A percentile compares a stretch with the other conserved stretches of the same genome.
Conservation (phyloP, 306 rosid species). For the Castanospermum australe region DNA sequence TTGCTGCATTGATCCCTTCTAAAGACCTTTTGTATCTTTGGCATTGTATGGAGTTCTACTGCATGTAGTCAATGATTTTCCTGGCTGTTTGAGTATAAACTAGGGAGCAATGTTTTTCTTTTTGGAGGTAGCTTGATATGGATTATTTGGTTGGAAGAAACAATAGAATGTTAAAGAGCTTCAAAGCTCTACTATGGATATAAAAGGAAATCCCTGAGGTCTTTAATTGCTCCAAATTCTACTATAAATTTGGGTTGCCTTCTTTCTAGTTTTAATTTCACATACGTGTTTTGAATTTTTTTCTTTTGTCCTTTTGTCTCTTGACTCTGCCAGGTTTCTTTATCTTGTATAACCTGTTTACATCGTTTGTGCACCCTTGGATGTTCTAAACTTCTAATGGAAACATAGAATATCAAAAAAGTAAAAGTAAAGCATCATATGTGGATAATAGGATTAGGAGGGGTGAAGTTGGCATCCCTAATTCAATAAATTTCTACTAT, state of each 20-base stretch:
- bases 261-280: background rate
- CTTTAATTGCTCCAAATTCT: background rate
- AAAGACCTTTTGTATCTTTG: background rate
- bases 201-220: background rate
- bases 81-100: background rate
- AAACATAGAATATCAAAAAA: background rate
- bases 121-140: background rate
- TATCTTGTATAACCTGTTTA: background rate
- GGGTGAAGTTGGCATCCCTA: slow-evolving; percentile 4
- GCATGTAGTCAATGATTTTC: background rate
- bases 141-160: background rate
- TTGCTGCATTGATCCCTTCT: background rate
- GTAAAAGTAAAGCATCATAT: slow-evolving; percentile 2
- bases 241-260: background rate
- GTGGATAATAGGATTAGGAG: slow-evolving; percentile 17
- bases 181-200: slow-evolving; percentile 11
- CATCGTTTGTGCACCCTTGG: background rate
- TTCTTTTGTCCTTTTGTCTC: background rate
- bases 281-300: background rate
- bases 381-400: slow-evolving; percentile 7
- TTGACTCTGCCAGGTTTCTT: background rate
- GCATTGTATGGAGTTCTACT: background rate
- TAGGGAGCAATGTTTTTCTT: background rate
- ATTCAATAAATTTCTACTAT: background rate
- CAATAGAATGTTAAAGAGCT: background rate